Evolutionary conservation across 2,329 filamentous ascomycete species (phyloP).

Genomic region (Aspergillus floridensis): DNA sequence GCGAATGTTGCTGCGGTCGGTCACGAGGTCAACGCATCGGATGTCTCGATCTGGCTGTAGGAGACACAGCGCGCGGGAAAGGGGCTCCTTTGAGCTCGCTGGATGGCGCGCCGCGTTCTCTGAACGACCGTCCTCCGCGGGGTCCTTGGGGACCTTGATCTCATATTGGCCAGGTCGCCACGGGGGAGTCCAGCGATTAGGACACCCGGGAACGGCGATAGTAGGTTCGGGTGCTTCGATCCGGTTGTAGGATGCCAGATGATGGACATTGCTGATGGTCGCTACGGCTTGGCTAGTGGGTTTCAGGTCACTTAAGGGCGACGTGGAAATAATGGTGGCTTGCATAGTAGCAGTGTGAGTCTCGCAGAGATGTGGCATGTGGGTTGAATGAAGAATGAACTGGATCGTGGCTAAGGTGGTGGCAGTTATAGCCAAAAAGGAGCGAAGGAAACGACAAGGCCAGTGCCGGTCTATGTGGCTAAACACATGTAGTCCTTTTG

Average conservation of each 20-base stretch:
- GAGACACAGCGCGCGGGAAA: slow-evolving; percentile 47
- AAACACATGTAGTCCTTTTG: too few relatives aligned
- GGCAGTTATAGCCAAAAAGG: too few relatives aligned
- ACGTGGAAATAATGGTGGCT: too few relatives aligned
- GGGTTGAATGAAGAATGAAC: too few relatives aligned
- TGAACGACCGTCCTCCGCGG: slow-evolving; percentile 43
- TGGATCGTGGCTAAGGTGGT: too few relatives aligned
- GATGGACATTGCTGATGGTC: too few relatives aligned
- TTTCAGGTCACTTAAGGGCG: too few relatives aligned
- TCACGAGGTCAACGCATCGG: slow-evolving; percentile 1
- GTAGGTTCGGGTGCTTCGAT: background rate
- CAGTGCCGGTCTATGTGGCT: too few relatives aligned
- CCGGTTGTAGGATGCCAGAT: background rate
- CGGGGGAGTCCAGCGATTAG: slow-evolving; percentile 34
- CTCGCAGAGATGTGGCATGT: too few relatives aligned
- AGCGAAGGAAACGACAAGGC: too few relatives aligned
- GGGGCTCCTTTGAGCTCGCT: slow-evolving; percentile 45
- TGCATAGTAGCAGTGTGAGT: too few relatives aligned
- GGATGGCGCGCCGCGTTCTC: slow-evolving; percentile 49
- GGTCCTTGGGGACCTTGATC: slow-evolving; percentile 23
- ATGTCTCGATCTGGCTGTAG: slow-evolving; percentile 40
- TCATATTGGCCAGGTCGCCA: background rate
- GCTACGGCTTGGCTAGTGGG: too few relatives aligned
- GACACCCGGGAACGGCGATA: background rate
- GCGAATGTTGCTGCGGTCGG: background rate